These are phyloP conservation scores for Lignosus rhinocerotis DNA, from an alignment of 1,284 basidiomycete genomes.

Conservation along the genomic window DNA sequence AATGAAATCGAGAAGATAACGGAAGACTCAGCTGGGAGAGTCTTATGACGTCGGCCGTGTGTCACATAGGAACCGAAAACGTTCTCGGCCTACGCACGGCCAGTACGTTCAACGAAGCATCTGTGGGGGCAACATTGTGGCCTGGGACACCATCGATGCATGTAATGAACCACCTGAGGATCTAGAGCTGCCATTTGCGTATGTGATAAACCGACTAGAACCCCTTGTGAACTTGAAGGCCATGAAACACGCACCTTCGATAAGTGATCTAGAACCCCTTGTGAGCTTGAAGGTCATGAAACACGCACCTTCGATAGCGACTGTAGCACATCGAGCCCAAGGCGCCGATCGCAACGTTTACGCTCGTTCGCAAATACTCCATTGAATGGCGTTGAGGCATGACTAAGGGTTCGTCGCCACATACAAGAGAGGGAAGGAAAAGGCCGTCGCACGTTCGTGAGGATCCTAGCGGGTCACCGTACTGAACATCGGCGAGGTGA, in stretches of 20 bases:
- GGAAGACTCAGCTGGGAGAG: not conserved
- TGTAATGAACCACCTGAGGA: not conserved
- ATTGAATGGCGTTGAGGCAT: not conserved
- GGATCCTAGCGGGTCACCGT: not conserved
- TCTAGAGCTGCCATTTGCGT: not conserved
- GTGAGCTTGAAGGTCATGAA: constrained; percentile 1
- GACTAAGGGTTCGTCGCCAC: not conserved
- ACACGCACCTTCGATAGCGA: not conserved
- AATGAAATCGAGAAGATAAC: constrained; percentile 15
- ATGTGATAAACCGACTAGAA: not conserved
- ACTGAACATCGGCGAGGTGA: not conserved
- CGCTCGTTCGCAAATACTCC: not conserved
- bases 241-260: too few species aligned
- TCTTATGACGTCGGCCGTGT: constrained; percentile 9
- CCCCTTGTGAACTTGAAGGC: not conserved
- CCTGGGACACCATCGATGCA: constrained; percentile 1
- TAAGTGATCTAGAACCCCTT: not conserved
- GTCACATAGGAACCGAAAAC: not conserved
- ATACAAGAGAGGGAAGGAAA: not conserved
- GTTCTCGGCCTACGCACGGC: constrained; percentile 3
- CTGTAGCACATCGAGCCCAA: not conserved
- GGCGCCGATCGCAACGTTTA: constrained; percentile 5
- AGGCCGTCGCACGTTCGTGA: constrained; percentile 16
- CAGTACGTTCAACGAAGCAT: not conserved
- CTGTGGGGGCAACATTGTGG: not conserved